Evolutionary conservation across 2,329 filamentous ascomycete species (phyloP), one percentile per base, ranked within the genome.

Genomic region (Pestalotiopsis sp.): DNA sequence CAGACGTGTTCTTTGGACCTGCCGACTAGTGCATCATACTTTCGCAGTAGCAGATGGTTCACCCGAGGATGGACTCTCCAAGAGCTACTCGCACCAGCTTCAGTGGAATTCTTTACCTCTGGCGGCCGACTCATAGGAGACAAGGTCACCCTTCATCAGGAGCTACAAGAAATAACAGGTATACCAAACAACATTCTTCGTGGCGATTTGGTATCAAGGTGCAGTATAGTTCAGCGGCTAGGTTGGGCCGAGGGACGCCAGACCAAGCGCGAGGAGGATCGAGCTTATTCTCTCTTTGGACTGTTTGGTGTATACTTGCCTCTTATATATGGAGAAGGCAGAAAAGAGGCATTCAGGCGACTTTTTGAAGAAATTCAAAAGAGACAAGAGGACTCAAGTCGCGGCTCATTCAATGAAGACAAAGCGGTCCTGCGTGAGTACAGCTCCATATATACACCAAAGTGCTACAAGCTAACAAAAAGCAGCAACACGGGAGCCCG

Each of bases 71-170:
- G 64, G 64, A 66, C 64, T 17, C 23, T 66, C 7, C 64, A 66
- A n/a, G 64, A 66, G 64, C 25, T 66, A 12, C n/a, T 66, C 11
- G 77, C 76, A 3, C 77, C 76, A 4, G 20, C 25, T 52, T 68
- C 57, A 3, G 73, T 78, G 36, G 72, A 74, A 39, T 79, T 79
- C 71, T 79, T 74, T 58, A 66, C 70, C 6, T 38, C 60, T 3
- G 72, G 75, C 4, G 64, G 72, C 25, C 39, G 25, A n/a, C 60
- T 49, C 5, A 68, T 79, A 14, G 76, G 77, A 25, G 68, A 72
- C 57, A 78, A 76, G 68, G 67, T 9, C 20, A 70, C 69, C 36
- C 71, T 77, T 23, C 69, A 69, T 65, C 41, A 70, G 31, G 45
- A 68, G 5, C 72, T 78, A 41, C 68, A 74, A 66, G 62, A 73